Base-by-base conservation (phyloP, 2,329 filamentous ascomycete genomes). In the Hymenoscyphus infarciens region DNA sequence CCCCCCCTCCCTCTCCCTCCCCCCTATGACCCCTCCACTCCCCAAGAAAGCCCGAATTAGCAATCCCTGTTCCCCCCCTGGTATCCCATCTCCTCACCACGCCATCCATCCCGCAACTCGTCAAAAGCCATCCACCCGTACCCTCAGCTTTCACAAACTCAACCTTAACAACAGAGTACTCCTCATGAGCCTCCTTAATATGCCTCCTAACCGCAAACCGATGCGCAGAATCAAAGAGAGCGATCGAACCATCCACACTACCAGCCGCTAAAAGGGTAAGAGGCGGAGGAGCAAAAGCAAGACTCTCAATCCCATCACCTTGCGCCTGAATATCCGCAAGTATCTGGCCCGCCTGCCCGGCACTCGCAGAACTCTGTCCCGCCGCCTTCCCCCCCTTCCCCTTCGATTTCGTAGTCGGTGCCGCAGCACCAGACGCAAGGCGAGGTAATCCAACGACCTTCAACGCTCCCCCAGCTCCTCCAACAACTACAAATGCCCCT, bases 11-110 rank as follows among this genome's bases (percentile, higher is more conserved):
- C 78, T 95, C 91, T 13, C 92, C 90, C 73, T 91, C 86, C 33
- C 93, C 87, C 70, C 91, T 76, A 75, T 99, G 95, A 0, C 95
- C 95, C 75, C 83, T 92, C 93, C 93, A 98, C 77, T 97, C 93
- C 67, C 87, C 89, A 27, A 91, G 78, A 59, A 96, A 78, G 0
- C 91, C 92, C 59, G 87, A 86, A 8, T 82, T 85, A 1, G 85
- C 86, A 0, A 84, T 84, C 1, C 83, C 82, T 1, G 86, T 90
- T 7, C 88, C 87, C 61, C 87, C 88, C 54, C 87, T 77, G 5
- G 85, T 81, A 77, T 99, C 94, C 95, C 95, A 99, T 64, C 93
- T 82, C 71, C 91, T 83, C 22, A 99, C 86, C 0, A 93, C 92
- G 19, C 95, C 94, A 72, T 99, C 95, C 82, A 97, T 91, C 8